A percentile compares a stretch with the other conserved stretches of the same genome.
These are phyloP conservation scores for Ophiostoma tasmaniense DNA, from an alignment of 2,329 filamentous ascomycete species.

Conservation along the genomic window DNA sequence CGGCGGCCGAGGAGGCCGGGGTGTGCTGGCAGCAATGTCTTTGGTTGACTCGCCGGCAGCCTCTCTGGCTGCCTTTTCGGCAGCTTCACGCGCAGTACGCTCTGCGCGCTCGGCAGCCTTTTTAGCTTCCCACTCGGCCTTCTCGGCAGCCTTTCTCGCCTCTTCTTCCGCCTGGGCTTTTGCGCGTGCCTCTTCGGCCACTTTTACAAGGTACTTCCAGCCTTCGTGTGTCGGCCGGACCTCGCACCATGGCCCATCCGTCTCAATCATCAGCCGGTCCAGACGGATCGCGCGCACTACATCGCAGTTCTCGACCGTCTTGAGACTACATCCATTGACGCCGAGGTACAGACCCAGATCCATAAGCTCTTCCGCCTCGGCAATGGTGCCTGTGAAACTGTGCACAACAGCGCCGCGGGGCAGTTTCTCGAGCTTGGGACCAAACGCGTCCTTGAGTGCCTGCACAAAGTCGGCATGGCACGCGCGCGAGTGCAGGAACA, in stretches of 20 bases:
- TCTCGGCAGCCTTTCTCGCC: constrained; percentile 10
- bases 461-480: constrained; percentile 77
- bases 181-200: constrained; percentile 21
- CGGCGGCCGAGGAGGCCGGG: constrained; percentile 15
- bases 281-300: constrained; percentile 75
- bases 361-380: constrained; percentile 70
- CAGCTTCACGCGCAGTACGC: constrained; percentile 21
- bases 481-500: constrained; percentile 88
- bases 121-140: constrained; percentile 16
- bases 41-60: constrained; percentile 4
- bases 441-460: constrained; percentile 53
- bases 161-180: constrained; percentile 19
- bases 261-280: constrained; percentile 83
- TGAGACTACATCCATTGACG: constrained; percentile 95
- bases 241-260: constrained; percentile 96
- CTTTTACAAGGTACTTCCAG: constrained; percentile 53
- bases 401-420: constrained; percentile 75
- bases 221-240: constrained; percentile 83
- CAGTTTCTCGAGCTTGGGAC: constrained; percentile 53
- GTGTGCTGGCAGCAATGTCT: not conserved
- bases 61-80: constrained; percentile 19
- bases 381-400: constrained; percentile 81
- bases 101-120: constrained; percentile 31
- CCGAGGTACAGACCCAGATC: constrained; percentile 79
- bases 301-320: constrained; percentile 81